These are phyloP conservation scores for Quercus dentata DNA, from an alignment of 306 rosid genomes.

Conservation along the genomic window DNA sequence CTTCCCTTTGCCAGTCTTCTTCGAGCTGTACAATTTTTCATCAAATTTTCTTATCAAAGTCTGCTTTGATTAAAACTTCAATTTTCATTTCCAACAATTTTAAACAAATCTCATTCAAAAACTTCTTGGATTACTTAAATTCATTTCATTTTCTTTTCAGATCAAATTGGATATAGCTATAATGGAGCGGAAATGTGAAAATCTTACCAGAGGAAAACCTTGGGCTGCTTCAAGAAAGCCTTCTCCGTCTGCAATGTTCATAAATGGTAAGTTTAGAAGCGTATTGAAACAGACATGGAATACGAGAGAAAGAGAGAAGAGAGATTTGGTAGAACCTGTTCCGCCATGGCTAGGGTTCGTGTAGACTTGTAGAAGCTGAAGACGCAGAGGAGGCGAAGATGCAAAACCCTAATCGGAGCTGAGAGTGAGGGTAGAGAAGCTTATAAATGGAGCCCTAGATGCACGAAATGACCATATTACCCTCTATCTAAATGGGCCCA, in stretches of 20 bases:
- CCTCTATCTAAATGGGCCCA: background rate
- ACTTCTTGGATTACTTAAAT: background rate
- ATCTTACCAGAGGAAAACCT: slow-evolving; percentile 57
- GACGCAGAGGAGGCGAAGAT: slow-evolving; percentile 12
- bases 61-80: background rate
- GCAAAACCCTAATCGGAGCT: slow-evolving; percentile 24
- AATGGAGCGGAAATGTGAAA: background rate
- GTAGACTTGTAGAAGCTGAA: slow-evolving; percentile 1
- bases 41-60: background rate
- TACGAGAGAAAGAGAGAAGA: background rate
- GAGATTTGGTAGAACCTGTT: slow-evolving; percentile 40
- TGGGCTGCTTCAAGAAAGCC: slow-evolving; percentile 76
- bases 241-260: slow-evolving; percentile 53
- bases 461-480: background rate
- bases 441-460: slow-evolving; percentile 24
- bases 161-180: background rate
- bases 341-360: slow-evolving; percentile 45
- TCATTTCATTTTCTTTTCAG: background rate
- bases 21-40: slow-evolving; percentile 33
- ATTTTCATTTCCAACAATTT: background rate
- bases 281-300: background rate
- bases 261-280: background rate
- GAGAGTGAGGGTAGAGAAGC: background rate
- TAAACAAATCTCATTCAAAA: background rate
- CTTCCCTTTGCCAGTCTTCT: slow-evolving; percentile 59